Percentiles rank a stretch among this genome's conserved stretches.
Conservation (phyloP, 2,329 filamentous ascomycete species). For the Phyllosticta citriasiana region DNA sequence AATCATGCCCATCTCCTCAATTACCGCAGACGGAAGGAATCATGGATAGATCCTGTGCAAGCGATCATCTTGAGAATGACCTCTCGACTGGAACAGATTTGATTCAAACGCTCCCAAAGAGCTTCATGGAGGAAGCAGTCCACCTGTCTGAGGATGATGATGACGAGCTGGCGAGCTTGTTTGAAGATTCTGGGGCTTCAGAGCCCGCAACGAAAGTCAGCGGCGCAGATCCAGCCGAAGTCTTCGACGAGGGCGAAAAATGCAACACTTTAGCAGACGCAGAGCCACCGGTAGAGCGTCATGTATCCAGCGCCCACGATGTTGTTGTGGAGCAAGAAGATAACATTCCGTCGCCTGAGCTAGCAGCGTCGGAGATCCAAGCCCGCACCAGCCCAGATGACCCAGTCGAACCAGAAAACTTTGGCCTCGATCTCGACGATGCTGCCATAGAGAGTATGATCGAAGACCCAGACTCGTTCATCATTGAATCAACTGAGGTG, state of each 20-base stretch:
- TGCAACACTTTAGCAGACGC: neutral
- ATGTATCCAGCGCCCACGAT: neutral
- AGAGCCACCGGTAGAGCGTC: neutral
- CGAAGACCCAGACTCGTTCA: neutral
- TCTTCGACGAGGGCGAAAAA: neutral
- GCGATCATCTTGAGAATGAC: neutral
- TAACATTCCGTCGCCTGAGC: neutral
- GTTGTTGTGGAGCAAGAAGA: neutral
- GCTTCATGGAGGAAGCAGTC: neutral
- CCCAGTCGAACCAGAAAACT: neutral
- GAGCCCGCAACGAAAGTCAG: neutral
- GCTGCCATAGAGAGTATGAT: neutral
- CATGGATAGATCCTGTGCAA: neutral
- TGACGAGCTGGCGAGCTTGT: neutral
- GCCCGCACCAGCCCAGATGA: neutral
- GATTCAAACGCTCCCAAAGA: neutral
- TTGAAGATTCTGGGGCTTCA: neutral
- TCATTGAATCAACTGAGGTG: neutral
- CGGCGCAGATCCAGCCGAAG: neutral
- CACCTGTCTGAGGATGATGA: neutral
- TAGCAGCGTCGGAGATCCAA: no score
- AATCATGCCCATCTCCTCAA: neutral
- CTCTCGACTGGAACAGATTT: neutral
- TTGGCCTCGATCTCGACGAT: neutral
- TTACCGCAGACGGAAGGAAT: neutral